Percentiles rank a stretch among this genome's conserved stretches.
Evolutionary conservation across 2,329 filamentous ascomycete species (phyloP).

Genomic region (Fusarium liriodendri): DNA sequence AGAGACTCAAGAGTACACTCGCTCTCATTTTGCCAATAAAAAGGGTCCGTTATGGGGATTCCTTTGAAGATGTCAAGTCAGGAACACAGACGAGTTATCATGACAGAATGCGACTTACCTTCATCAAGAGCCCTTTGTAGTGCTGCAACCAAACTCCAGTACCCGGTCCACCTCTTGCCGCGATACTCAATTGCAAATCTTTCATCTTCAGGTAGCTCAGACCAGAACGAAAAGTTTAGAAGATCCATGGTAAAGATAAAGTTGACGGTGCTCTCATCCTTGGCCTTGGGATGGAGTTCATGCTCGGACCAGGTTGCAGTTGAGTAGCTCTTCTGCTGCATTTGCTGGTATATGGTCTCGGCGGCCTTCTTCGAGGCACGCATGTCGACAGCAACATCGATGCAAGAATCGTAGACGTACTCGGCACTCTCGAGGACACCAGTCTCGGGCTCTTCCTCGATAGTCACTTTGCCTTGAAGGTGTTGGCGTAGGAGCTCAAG

Average conservation of each 20-base stretch:
- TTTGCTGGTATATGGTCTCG: slow-evolving; percentile 79
- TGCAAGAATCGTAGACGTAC: slow-evolving; percentile 90
- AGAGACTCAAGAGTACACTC: slow-evolving; percentile 81
- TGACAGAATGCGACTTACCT: slow-evolving; percentile 55
- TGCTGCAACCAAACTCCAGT: slow-evolving; percentile 92
- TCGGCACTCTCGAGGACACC: slow-evolving; percentile 86
- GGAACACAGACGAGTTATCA: background rate
- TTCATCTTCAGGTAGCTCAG: slow-evolving; percentile 73
- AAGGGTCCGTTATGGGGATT: slow-evolving; percentile 88
- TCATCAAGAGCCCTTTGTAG: slow-evolving; percentile 90
- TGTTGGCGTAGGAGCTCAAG: slow-evolving; percentile 87
- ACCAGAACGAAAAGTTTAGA: slow-evolving; percentile 98
- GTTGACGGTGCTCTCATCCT: slow-evolving; percentile 82
- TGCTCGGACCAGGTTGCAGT: slow-evolving; percentile 89
- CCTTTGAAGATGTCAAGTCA: slow-evolving; percentile 56
- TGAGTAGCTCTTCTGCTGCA: slow-evolving; percentile 86
- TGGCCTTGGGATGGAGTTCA: slow-evolving; percentile 86
- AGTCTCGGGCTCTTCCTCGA: slow-evolving; percentile 75
- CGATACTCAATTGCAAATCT: slow-evolving; percentile 87
- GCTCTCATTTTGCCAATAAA: slow-evolving; percentile 84
- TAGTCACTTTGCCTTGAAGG: slow-evolving; percentile 68
- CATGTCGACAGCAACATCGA: slow-evolving; percentile 92
- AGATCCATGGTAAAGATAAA: slow-evolving; percentile 99
- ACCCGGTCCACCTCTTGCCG: slow-evolving; percentile 88
- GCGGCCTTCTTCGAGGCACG: slow-evolving; percentile 85